Base-by-base conservation (phyloP, 441 rosid species). In the Gossypium davidsonii region DNA sequence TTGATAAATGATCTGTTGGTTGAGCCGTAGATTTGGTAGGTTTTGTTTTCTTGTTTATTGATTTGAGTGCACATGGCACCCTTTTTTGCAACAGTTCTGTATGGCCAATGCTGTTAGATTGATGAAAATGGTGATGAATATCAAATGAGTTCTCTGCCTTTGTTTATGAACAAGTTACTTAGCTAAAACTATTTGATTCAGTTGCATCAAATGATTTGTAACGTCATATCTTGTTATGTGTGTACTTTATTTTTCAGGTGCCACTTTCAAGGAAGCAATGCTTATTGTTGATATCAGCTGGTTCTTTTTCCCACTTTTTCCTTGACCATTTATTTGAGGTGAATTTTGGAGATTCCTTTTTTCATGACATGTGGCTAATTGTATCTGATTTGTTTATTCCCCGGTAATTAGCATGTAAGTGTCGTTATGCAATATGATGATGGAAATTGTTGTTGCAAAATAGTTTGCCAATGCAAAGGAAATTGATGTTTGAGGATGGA, bases 261-360 rank as follows among this genome's bases (percentile, higher is more conserved):
- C 78, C 93, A 0, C 90, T 89, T 58, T 68, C 85, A 12, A 83
- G 81, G 79, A 78, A 46, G 84, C 93, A 87, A 58, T 87, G 90
- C 76, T 76, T 87, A 8, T 76, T 81, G 64, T 58, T 89, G 79
- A 64, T 86, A 59, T 69, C 81, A 10, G 90, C 91, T 0, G 90
- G 91, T 28, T 85, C 90, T 20, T 73, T 87, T 7, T 89, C 93
- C 44, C 93, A 89, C 73, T 87, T 89, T 76, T 89, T 89, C 75
- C 81, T 89, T 6, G 89, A 89, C 71, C 93, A 89, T 64, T 80
- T 89, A 74, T 87, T 89, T 69, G 93, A 87, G 91, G 93, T 89
- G 71, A 60, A 12, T 5, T 20, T 58, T 52, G 4, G 52, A 37
- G 20, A 23, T 55, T 65, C 37, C 18, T 11, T 65, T 65, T 52